These are phyloP conservation scores for Capsaspora owczarzaki DNA, from an alignment of 78 protist species.

Conservation along the genomic window DNA sequence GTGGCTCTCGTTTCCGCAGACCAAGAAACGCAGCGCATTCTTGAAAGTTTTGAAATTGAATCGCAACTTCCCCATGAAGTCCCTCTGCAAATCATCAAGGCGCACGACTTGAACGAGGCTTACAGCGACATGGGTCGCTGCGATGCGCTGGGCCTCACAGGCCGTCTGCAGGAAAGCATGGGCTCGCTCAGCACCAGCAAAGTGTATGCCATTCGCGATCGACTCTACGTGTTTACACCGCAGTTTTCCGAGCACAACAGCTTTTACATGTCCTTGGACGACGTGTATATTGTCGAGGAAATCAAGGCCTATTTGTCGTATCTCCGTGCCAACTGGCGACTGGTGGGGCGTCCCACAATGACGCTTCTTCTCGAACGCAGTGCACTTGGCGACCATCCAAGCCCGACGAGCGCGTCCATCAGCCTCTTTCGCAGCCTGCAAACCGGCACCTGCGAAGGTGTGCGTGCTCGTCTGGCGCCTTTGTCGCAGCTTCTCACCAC, in stretches of 20 bases:
- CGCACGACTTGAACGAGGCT: background rate
- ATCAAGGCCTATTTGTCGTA: background rate
- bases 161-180: background rate
- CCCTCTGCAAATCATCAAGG: background rate
- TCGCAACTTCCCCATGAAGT: constrained; percentile 1
- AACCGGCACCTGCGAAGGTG: constrained; percentile 10
- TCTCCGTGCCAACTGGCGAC: constrained; percentile 11
- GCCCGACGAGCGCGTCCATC: too few relatives aligned
- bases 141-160: constrained; percentile 11
- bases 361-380: background rate
- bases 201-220: background rate
- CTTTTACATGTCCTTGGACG: constrained; percentile 12
- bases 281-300: background rate
- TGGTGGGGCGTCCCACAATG: constrained; percentile 15
- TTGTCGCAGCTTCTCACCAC: background rate
- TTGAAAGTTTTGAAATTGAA: background rate
- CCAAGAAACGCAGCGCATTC: background rate
- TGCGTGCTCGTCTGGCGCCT: background rate
- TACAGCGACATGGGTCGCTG: background rate
- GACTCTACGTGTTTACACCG: constrained; percentile 8
- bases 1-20: background rate
- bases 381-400: too few relatives aligned
- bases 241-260: background rate
- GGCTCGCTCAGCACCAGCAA: constrained; percentile 7
- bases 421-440: too few relatives aligned